Evolutionary conservation across 2,329 filamentous ascomycete genomes (phyloP), one percentile per base, ranked within the genome.

Genomic region (Paraconiothyrium sp.): DNA sequence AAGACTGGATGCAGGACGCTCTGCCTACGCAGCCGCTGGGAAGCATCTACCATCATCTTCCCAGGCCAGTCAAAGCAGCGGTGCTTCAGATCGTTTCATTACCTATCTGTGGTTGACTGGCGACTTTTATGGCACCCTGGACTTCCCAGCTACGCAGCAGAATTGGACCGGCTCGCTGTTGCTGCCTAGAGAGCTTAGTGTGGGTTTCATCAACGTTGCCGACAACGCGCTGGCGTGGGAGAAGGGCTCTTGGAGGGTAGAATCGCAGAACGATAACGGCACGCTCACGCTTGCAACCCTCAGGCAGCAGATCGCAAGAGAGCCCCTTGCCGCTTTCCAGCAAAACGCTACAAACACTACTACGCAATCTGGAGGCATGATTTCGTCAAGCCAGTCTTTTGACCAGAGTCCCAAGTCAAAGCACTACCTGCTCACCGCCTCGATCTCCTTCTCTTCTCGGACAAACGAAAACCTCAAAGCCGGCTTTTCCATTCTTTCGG

Each of bases 81-180:
- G 74, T 22, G 76, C 79, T 0, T 77, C 80, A 1, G 79, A 83
- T 61, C 76, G 80, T 4, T 82, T 80, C 63, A 75, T 83, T 51
- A 71, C 72, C 5, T 81, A 80, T 57, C 22, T 82, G 1, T 83
- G 81, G 81, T 66, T 83, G 44, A 82, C 79, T 2, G 80, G 79
- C n/a, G 73, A 82, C 58, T 76, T 78, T 56, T 83, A 78, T 59
- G 80, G 74, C 0, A 79, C 76, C 6, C 62, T 74, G 1, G 67
- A 73, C 44, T 81, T 82, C 58, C 80, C 80, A 2, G 78, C 75
- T 22, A 22, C 65, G 0, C 80, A 82, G 65, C 81, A 82, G 60
- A 82, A 82, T 49, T 83, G 81, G 81, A 80, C 79, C 1, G 80
- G 81, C 2, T 74, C 79, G 1, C 72, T 84, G 14, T 67, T 82